phyloP scores from a whole-genome alignment of 164 flowering plant species.

The Saururus chinensis region DNA sequence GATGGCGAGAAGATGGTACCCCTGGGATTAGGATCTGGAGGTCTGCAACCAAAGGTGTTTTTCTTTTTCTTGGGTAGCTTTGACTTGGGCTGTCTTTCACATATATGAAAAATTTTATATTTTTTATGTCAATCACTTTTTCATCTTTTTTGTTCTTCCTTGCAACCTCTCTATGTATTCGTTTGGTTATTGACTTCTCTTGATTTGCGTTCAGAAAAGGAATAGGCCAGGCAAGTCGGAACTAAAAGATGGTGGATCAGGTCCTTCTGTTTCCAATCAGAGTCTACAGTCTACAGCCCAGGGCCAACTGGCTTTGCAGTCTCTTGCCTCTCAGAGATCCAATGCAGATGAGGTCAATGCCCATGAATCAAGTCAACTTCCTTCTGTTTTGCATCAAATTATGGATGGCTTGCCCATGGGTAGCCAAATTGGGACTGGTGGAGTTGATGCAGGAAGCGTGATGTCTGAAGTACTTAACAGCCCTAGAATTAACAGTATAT shows the following conservation, averaged over 20 bases:
- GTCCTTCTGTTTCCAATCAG: constrained; percentile 4
- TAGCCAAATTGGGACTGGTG: constrained; percentile 25
- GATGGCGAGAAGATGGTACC: constrained; percentile 38
- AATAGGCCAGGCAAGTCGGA: constrained; percentile 27
- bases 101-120: too few relatives aligned
- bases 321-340: constrained; percentile 36
- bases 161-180: background rate
- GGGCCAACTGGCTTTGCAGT: constrained; percentile 37
- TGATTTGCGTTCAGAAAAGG: constrained; percentile 23
- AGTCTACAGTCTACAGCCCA: constrained; percentile 11
- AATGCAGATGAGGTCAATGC: constrained; percentile 13
- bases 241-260: constrained; percentile 19
- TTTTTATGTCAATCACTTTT: background rate
- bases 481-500: constrained; percentile 56
- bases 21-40: constrained; percentile 79
- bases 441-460: constrained; percentile 35
- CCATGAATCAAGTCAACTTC: constrained; percentile 13
- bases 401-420: constrained; percentile 11
- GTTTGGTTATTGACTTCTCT: background rate
- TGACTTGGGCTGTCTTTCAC: background rate
- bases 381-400: constrained; percentile 16
- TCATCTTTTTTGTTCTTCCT: background rate
- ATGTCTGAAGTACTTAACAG: constrained; percentile 70
- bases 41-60: constrained; percentile 67
- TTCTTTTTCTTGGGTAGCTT: background rate